Evolutionary conservation across 2,329 filamentous ascomycete species (phyloP).

Genomic region (Aureobasidium vineae): DNA sequence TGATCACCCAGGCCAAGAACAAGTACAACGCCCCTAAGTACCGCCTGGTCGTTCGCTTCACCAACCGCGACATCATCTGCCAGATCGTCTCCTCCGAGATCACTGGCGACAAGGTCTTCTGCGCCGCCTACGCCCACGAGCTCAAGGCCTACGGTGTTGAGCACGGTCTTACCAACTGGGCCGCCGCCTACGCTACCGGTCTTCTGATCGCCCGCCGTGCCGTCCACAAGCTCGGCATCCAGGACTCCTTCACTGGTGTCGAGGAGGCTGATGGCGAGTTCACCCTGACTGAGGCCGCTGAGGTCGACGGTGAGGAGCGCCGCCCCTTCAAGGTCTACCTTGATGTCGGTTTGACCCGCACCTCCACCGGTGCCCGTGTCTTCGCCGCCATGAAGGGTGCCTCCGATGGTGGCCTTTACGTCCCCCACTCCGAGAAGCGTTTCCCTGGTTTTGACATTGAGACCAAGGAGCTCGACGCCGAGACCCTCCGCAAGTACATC

Average conservation of each 20-base stretch:
- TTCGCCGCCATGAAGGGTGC: slow-evolving; percentile 99
- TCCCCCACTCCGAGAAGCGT: slow-evolving; percentile 99
- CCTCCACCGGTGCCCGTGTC: slow-evolving; percentile 96
- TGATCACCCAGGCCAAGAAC: slow-evolving; percentile 99
- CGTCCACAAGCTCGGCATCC: slow-evolving; percentile 94
- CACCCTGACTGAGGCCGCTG: slow-evolving; percentile 89
- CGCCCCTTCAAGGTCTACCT: slow-evolving; percentile 99
- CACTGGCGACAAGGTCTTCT: slow-evolving; percentile 95
- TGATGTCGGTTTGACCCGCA: slow-evolving; percentile 95
- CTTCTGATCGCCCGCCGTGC: slow-evolving; percentile 95
- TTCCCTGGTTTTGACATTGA: slow-evolving; percentile 99
- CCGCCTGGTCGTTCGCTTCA: slow-evolving; percentile 86
- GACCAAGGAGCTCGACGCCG: slow-evolving; percentile 94
- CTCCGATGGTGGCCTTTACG: slow-evolving; percentile 93
- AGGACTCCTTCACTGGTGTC: slow-evolving; percentile 90
- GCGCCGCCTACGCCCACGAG: slow-evolving; percentile 92
- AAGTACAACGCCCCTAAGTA: slow-evolving; percentile 99
- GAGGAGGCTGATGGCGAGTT: slow-evolving; percentile 97
- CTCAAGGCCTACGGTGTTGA: slow-evolving; percentile 95
- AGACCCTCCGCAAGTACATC: slow-evolving; percentile 99
- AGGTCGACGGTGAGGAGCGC: slow-evolving; percentile 81
- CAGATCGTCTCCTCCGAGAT: slow-evolving; percentile 98
- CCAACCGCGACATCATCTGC: slow-evolving; percentile 93
- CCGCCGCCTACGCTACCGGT: slow-evolving; percentile 93
- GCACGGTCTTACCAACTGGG: slow-evolving; percentile 99